These are phyloP conservation scores for Geum urbanum DNA, from an alignment of 306 rosid species.

Conservation along the genomic window DNA sequence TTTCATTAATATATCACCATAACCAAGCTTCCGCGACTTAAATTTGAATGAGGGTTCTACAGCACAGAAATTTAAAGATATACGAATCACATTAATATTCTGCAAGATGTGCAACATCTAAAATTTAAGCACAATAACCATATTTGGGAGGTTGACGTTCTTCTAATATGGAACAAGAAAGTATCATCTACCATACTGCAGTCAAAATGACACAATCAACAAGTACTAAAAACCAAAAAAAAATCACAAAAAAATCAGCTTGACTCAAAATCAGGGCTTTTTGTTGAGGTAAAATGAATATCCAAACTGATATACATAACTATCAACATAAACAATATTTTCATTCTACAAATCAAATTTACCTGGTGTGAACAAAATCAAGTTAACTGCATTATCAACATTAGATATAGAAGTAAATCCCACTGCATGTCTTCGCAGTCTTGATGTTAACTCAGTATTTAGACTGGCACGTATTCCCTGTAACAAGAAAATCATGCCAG, in stretches of 20 bases:
- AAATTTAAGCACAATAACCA: not conserved
- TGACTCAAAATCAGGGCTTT: not conserved
- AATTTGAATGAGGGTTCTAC: constrained; percentile 43
- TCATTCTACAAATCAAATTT: not conserved
- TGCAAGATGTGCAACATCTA: not conserved
- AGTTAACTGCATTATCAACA: constrained; percentile 33
- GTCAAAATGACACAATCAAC: not conserved
- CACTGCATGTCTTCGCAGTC: constrained; percentile 33
- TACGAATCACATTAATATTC: constrained; percentile 1
- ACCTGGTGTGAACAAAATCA: constrained; percentile 47
- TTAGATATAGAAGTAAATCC: constrained; percentile 31
- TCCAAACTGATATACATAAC: not conserved
- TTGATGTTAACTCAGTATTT: constrained; percentile 38
- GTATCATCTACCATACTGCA: not conserved
- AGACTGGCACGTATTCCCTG: constrained; percentile 49
- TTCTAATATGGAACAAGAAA: not conserved
- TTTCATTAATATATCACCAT: constrained; percentile 31
- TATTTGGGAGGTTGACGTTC: not conserved
- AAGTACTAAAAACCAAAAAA: not conserved
- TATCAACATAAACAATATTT: not conserved
- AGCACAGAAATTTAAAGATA: constrained; percentile 22
- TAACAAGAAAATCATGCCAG: constrained; percentile 9
- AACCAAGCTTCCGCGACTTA: constrained; percentile 17
- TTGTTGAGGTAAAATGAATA: not conserved
- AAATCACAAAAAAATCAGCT: not conserved